These are phyloP conservation scores for Calonectria hawksworthii DNA, from an alignment of 2,329 filamentous ascomycete genomes.

Conservation along the genomic window DNA sequence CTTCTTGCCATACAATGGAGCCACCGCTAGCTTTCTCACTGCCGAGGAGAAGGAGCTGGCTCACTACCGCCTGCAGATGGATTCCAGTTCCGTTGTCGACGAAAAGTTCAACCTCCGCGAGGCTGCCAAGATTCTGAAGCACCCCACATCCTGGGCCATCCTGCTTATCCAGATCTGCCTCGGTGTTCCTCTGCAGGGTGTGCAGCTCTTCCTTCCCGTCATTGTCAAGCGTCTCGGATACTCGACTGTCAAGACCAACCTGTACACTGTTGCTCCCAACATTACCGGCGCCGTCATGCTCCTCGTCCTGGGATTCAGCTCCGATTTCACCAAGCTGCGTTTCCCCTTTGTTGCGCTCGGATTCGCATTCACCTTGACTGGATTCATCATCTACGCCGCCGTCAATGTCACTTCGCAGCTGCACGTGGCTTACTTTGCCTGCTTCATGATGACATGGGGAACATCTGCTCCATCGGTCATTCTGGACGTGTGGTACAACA, in stretches of 20 bases:
- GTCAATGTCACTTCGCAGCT: slow-evolving; percentile 73
- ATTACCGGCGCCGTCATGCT: slow-evolving; percentile 80
- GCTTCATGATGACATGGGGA: slow-evolving; percentile 88
- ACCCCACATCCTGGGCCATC: slow-evolving; percentile 64
- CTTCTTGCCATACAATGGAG: slow-evolving; percentile 76
- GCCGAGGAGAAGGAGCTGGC: slow-evolving; percentile 77
- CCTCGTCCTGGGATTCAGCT: slow-evolving; percentile 78
- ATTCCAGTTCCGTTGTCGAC: slow-evolving; percentile 75
- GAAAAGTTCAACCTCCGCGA: slow-evolving; percentile 67
- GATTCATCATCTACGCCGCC: slow-evolving; percentile 83
- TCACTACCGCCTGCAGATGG: slow-evolving; percentile 80
- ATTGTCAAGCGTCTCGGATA: slow-evolving; percentile 66
- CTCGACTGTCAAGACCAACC: slow-evolving; percentile 73
- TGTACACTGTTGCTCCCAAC: slow-evolving; percentile 87
- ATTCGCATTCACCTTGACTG: slow-evolving; percentile 80
- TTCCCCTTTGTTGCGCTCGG: slow-evolving; percentile 83
- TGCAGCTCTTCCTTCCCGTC: slow-evolving; percentile 68
- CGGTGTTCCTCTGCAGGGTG: slow-evolving; percentile 70
- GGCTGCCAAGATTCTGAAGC: slow-evolving; percentile 64
- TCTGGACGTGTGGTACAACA: slow-evolving; percentile 78
- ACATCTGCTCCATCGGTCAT: slow-evolving; percentile 82
- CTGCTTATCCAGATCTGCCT: slow-evolving; percentile 70
- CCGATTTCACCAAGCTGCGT: slow-evolving; percentile 75
- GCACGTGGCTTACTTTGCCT: slow-evolving; percentile 80
- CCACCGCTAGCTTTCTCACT: slow-evolving; percentile 75